These are phyloP conservation scores for Spongispora temasekensis DNA, from an alignment of 1,284 basidiomycete species.

Conservation along the genomic window DNA sequence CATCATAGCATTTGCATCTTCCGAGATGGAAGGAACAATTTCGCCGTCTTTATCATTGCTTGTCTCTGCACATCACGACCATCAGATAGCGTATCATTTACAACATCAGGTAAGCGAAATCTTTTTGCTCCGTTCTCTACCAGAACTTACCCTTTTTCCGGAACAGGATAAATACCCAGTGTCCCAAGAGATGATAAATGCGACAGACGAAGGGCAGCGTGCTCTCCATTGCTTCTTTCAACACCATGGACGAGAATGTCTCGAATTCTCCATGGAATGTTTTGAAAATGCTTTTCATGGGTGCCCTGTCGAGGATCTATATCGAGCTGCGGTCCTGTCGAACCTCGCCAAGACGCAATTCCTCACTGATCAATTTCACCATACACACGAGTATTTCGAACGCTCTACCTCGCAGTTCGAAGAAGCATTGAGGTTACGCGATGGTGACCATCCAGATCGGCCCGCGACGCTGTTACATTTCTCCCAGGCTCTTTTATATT, in stretches of 20 bases:
- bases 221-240: not conserved
- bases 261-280: conserved; percentile 6
- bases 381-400: not conserved
- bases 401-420: not conserved
- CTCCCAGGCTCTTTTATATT: conserved; percentile 9
- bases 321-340: conserved; percentile 2
- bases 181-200: not conserved
- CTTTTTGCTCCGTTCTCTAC: not conserved
- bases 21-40: not conserved
- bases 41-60: conserved; percentile 4
- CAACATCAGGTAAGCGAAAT: not conserved
- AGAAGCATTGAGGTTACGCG: conserved; percentile 2
- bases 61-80: not conserved
- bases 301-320: not conserved
- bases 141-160: not conserved
- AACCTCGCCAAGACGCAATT: conserved; percentile 16
- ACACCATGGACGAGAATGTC: not conserved
- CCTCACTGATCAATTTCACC: not conserved
- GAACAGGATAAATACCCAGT: not conserved
- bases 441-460: conserved; percentile 2
- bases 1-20: not conserved
- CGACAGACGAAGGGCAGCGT: conserved; percentile 5
- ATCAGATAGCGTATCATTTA: not conserved
- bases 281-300: conserved; percentile 5
- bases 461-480: conserved; percentile 11